Base-by-base conservation (phyloP, 139 green algal species). In the Helicosporidium sp. region DNA sequence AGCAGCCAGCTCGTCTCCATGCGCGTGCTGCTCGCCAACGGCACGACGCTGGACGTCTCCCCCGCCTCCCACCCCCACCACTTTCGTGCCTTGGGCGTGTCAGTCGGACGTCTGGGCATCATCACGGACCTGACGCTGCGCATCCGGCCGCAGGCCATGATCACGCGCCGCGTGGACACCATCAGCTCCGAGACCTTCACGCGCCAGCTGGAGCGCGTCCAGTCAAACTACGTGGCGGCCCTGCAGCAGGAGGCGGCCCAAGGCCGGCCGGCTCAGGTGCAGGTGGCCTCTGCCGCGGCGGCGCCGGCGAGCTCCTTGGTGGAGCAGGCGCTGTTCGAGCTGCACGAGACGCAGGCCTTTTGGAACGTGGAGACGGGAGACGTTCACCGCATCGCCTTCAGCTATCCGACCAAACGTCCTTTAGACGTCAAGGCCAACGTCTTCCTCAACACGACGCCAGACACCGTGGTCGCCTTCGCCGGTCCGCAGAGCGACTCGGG, bases 21-120 rank as follows among this genome's bases (percentile, higher is more conserved):
- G 8, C 52, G 62, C 17, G 40, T 87, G 43, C 67, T 85, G 26
- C 49, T 84, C 19, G 76, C 75, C 6, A 82, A 93, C 63, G 80
- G 82, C 26, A 81, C 65, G 0, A 17, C 79, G 25, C 39, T 52
- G n/a, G 52, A 63, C 6, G 63, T 87, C 42, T 71, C 64, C 0
- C 40, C 60, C 15, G 55, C 64, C 13, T 63, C 42, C 17, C 51
- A 88, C 57, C 68, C 65, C 24, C 65, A 80, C 49, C 56, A 83
- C 6, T 80, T 53, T 51, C 54, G 39, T 15, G 73, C 71, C 41
- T 44, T 51, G 26, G 43, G 63, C 26, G 60, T 65, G 12, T 51
- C 40, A 16, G 67, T 85, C 17, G 78, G 78, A 13, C 60, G 75
- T 7, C 64, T 88, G 37, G 78, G 78, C 16, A 56, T 87, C 42